A percentile compares a stretch with the other conserved stretches of the same genome.
phyloP scores from a whole-genome alignment of 805 yeast species.

The Candida incommunis region DNA sequence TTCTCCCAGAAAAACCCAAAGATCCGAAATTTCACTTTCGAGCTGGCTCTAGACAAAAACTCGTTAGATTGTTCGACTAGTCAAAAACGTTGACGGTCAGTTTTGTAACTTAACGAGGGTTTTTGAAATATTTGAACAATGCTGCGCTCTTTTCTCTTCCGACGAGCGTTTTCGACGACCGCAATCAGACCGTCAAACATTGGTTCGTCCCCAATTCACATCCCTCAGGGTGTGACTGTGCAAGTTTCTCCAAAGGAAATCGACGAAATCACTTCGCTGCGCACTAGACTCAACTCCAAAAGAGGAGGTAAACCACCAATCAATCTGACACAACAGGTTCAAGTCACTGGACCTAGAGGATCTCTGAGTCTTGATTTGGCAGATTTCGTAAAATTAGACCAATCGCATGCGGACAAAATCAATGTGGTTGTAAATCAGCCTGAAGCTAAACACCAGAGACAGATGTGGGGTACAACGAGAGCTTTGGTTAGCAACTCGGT shows the following conservation, averaged over 20 bases:
- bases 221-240: conserved; percentile 47
- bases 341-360: conserved; percentile 71
- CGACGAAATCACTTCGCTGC: conserved; percentile 21
- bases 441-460: conserved; percentile 48
- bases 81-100: too few relatives aligned
- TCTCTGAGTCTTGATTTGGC: conserved; percentile 50
- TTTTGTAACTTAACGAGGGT: too few relatives aligned
- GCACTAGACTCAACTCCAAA: conserved; percentile 41
- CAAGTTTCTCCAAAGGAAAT: conserved; percentile 17
- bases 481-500: conserved; percentile 63
- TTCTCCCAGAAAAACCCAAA: too few relatives aligned
- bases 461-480: conserved; percentile 94
- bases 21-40: too few relatives aligned
- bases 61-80: too few relatives aligned
- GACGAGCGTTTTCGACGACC: neutral
- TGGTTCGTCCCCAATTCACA: conserved; percentile 64
- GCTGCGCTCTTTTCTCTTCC: neutral
- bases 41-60: too few relatives aligned
- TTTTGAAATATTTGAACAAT: neutral
- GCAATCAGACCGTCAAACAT: conserved; percentile 28
- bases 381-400: conserved; percentile 41
- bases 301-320: conserved; percentile 54
- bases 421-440: conserved; percentile 45
- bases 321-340: conserved; percentile 41
- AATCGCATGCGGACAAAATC: conserved; percentile 22